Percentiles rank a stretch among this genome's conserved stretches.
These are phyloP conservation scores for Colletotrichum liaoningense DNA, from an alignment of 2,329 filamentous ascomycete genomes.

Conservation along the genomic window DNA sequence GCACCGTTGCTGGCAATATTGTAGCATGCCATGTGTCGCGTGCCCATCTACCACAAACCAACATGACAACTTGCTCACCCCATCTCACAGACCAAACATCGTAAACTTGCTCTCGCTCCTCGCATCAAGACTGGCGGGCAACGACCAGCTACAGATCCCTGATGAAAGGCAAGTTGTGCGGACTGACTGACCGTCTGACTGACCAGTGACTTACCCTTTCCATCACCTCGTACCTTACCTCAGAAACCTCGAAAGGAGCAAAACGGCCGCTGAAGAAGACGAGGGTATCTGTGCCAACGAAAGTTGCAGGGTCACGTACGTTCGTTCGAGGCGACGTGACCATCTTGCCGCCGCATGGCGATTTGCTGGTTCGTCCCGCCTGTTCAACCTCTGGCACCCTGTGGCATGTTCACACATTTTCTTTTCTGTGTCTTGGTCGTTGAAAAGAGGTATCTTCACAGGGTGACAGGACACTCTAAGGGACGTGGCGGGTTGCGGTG, in stretches of 20 bases:
- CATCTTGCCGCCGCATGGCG: background rate
- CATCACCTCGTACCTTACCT: background rate
- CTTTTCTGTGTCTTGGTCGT: background rate
- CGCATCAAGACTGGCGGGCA: background rate
- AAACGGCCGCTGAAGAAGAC: background rate
- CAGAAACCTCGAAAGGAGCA: background rate
- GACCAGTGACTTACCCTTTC: background rate
- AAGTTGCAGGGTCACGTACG: background rate
- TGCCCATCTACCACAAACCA: background rate
- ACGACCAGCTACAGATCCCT: background rate
- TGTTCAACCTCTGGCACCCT: background rate
- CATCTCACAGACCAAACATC: background rate
- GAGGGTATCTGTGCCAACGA: background rate
- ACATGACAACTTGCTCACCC: background rate
- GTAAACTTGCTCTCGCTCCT: background rate
- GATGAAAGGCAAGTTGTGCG: background rate
- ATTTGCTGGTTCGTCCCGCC: slow-evolving; percentile 33
- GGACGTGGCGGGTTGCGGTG: background rate
- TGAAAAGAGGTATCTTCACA: background rate
- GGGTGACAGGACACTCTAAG: background rate
- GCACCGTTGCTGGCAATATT: background rate
- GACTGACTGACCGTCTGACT: background rate
- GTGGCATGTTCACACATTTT: slow-evolving; percentile 11
- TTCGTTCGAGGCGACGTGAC: background rate
- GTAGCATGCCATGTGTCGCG: background rate